Conservation (phyloP, 75 land plant genomes). For the Cryptomeria japonica region DNA sequence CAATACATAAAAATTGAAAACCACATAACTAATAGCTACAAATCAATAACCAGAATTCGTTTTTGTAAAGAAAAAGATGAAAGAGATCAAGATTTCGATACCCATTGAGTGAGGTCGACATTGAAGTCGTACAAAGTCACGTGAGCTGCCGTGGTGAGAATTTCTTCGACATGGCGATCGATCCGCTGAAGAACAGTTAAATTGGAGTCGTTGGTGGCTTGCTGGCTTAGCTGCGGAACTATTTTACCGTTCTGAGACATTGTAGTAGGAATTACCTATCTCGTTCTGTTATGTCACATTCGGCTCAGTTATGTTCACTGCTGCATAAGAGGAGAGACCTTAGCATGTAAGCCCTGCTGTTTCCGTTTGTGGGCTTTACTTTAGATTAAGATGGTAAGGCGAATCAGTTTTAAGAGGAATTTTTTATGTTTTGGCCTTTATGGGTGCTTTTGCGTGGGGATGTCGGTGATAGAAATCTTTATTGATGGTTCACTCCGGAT, state of each 20-base stretch:
- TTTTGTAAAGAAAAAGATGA: background rate
- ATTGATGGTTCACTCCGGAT: too few species aligned
- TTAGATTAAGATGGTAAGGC: too few species aligned
- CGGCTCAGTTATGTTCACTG: background rate
- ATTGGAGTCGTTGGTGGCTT: conserved; percentile 57
- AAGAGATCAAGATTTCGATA: background rate
- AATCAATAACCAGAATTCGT: background rate
- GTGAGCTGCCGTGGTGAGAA: conserved; percentile 55
- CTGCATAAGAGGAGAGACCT: too few species aligned
- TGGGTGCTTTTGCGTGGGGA: too few species aligned
- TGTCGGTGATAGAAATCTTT: too few species aligned
- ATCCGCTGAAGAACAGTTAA: conserved; percentile 56
- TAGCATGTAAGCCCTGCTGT: too few species aligned
- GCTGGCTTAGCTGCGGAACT: conserved; percentile 50
- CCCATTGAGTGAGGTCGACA: conserved; percentile 50
- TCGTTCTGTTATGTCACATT: background rate
- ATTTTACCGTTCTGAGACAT: conserved; percentile 61
- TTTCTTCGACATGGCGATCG: conserved; percentile 52
- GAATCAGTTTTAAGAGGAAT: too few species aligned
- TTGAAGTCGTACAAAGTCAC: conserved; percentile 60
- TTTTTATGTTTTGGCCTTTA: too few species aligned
- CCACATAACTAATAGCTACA: too few species aligned
- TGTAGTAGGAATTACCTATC: too few species aligned
- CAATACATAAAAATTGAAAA: too few species aligned
- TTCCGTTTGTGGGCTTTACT: too few species aligned